phyloP scores from a whole-genome alignment of 176 grass and related monocot genomes.

The Melocanna baccifera region DNA sequence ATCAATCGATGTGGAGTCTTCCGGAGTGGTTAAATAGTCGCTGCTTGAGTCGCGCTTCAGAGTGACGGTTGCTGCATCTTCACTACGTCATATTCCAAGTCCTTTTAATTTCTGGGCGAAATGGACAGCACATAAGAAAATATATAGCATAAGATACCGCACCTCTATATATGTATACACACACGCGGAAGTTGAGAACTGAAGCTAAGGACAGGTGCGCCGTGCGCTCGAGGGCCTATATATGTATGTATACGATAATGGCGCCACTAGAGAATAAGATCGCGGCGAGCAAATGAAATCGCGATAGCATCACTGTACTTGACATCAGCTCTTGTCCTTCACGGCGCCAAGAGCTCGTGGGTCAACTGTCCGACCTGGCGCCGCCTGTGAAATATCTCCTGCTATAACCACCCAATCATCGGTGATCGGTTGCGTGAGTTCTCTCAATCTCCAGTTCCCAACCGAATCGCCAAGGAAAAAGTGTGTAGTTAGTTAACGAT shows the following conservation, averaged over 20 bases:
- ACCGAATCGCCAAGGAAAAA: slow-evolving; percentile 17
- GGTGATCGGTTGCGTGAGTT: not conserved
- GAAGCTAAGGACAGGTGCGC: not conserved
- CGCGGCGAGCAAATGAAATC: slow-evolving; percentile 18
- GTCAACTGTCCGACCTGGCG: slow-evolving; percentile 38
- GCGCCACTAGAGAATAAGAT: slow-evolving; percentile 26
- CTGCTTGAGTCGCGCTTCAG: not conserved
- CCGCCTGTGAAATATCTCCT: slow-evolving; percentile 10
- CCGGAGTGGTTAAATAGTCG: slow-evolving; percentile 27
- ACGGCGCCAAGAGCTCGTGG: not conserved
- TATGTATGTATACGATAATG: not conserved
- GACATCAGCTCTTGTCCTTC: slow-evolving; percentile 23
- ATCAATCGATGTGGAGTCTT: not conserved
- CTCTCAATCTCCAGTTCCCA: not conserved
- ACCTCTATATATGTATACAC: not conserved
- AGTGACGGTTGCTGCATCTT: slow-evolving; percentile 33
- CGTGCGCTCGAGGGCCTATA: not conserved
- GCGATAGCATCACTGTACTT: slow-evolving; percentile 21
- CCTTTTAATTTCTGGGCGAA: slow-evolving; percentile 8
- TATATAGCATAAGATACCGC: not conserved
- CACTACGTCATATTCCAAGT: not conserved
- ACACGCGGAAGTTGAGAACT: not conserved
- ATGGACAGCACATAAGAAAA: not conserved
- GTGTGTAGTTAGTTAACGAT: not conserved
- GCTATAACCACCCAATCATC: not conserved